phyloP scores from a whole-genome alignment of 2,329 filamentous ascomycete genomes.

The Fusarium sp. region DNA sequence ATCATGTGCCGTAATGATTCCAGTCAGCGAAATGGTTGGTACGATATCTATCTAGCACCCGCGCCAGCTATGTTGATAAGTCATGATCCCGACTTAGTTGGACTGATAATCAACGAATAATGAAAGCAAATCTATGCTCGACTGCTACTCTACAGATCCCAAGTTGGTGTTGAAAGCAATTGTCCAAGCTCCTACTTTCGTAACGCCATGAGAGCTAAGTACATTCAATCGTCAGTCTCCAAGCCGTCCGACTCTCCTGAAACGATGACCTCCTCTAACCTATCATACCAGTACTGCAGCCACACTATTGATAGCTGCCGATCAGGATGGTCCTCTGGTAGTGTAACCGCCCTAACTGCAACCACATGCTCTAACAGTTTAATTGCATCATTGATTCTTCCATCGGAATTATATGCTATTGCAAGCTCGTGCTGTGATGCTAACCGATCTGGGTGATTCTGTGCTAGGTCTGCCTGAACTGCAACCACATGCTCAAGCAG shows the following conservation, averaged over 20 bases:
- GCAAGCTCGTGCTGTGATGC: no score
- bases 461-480: no score
- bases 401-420: no score
- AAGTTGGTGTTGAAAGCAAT: fast-evolving
- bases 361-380: fast-evolving
- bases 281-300: background rate
- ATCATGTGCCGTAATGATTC: fast-evolving
- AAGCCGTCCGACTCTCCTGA: fast-evolving
- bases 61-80: background rate
- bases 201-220: background rate
- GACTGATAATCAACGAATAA: fast-evolving
- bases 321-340: fast-evolving
- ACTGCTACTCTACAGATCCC: fast-evolving
- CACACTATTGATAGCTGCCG: fast-evolving
- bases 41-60: fast-evolving
- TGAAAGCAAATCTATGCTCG: fast-evolving
- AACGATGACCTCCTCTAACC: fast-evolving
- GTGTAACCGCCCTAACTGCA: fast-evolving
- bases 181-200: fast-evolving
- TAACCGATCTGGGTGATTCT: no score
- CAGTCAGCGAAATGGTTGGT: fast-evolving
- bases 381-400: no score
- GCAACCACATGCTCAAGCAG: background rate
- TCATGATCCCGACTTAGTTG: fast-evolving
- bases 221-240: fast-evolving